Base-by-base conservation (phyloP, 768 basidiomycete species). In the Tulasnella sp. region DNA sequence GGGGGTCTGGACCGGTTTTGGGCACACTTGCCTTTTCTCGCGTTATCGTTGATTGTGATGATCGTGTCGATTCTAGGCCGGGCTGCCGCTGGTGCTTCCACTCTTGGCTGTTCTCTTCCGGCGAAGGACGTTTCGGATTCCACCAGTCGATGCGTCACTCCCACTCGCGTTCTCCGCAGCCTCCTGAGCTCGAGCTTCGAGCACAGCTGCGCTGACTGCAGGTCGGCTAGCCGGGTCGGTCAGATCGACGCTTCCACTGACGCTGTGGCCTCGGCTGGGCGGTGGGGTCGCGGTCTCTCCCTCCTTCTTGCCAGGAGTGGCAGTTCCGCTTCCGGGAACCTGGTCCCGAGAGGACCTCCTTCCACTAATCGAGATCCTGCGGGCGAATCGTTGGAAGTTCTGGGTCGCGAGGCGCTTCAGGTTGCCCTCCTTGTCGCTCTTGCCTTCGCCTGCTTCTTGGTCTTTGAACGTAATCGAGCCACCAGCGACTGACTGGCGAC, bases 361-460 rank as follows among this genome's bases (percentile, higher is more conserved):
- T 0, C 89, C 39, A 87, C 89, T 62, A 93, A 85, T 36, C 16
- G 93, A 94, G 78, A 95, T 91, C 80, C 90, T 88, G 80, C 93
- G 87, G 21, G 93, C 94, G 52, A 95, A 83, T 21, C 93, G 89
- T 75, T 73, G 93, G 87, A 96, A 93, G 83, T 95, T 95, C 84
- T 96, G 94, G 36, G 93, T 92, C 9, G 93, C 91, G 79, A 93
- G 94, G 27, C 93, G 89, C 83, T 92, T 93, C 80, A 93, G 88
- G 86, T 94, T 94, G 40, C 90, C 90, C 82, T 93, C 93, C n/a
- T 89, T 84, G 3, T 92, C 93, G 14, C 38, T 52, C 36, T 40
- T 71, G 31, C 38, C 40, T 68, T 46, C 40, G 21, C 75, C 39
- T 21, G 76, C 19, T 36, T 48, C 80, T 19, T 19, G 39, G 19